A percentile compares a stretch with the other conserved stretches of the same genome.
Conservation (phyloP, 495 filamentous ascomycete species). For the Penicillium psychrofluorescens region DNA sequence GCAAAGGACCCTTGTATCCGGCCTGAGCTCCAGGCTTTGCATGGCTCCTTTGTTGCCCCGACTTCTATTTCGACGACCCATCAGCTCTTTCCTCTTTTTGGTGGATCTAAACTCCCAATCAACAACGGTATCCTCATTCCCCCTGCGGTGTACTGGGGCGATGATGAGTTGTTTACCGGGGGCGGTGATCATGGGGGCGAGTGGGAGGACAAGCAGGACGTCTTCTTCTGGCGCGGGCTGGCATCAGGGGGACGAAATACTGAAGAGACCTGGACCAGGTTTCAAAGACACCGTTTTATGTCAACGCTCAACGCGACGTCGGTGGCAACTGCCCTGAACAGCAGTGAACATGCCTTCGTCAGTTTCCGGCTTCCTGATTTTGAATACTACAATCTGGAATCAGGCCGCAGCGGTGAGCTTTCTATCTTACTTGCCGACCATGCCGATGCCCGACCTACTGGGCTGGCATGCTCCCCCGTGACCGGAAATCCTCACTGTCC, state of each 20-base stretch:
- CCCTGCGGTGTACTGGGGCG: constrained; percentile 58
- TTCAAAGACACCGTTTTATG: constrained; percentile 41
- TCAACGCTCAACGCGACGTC: constrained; percentile 57
- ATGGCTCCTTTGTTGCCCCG: constrained; percentile 60
- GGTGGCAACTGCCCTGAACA: constrained; percentile 28
- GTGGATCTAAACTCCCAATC: constrained; percentile 58
- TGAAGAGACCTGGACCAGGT: constrained; percentile 20
- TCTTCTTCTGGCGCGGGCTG: constrained; percentile 42
- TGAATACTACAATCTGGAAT: no score
- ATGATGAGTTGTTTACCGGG: constrained; percentile 54
- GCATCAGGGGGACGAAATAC: constrained; percentile 31
- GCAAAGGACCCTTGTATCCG: constrained; percentile 55
- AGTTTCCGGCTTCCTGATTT: constrained; percentile 11
- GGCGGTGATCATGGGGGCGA: constrained; percentile 31
- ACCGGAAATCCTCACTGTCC: constrained; percentile 32
- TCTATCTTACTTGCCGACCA: not conserved
- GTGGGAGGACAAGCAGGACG: constrained; percentile 48
- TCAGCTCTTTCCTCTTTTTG: constrained; percentile 58
- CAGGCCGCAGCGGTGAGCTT: no score
- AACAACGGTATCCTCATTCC: constrained; percentile 73
- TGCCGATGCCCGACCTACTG: constrained; percentile 10
- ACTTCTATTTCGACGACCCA: constrained; percentile 44
- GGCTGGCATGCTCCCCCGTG: constrained; percentile 10
- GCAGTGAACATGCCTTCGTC: constrained; percentile 2
- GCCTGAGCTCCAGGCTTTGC: constrained; percentile 46